Conservation (phyloP, 768 basidiomycete species). For the Mycena indigotica region DNA sequence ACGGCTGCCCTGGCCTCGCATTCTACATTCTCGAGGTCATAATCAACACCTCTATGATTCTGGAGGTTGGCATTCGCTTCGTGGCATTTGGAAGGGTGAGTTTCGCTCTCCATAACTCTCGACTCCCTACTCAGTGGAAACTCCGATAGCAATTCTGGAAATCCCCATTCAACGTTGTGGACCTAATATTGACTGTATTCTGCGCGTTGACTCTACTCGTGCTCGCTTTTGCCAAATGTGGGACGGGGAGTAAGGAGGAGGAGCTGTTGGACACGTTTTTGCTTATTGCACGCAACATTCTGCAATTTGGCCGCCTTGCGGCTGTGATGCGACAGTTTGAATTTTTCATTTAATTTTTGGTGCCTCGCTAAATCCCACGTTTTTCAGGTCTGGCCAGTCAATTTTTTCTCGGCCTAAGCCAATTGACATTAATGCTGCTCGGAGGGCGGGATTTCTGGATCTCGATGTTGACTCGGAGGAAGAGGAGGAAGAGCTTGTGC, state of each 20-base stretch:
- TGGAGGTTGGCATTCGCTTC: constrained; percentile 90
- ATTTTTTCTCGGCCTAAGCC: constrained; percentile 87
- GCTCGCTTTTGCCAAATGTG: constrained; percentile 86
- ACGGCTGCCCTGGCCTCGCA: constrained; percentile 83
- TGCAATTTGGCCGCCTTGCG: constrained; percentile 91
- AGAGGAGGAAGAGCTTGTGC: constrained; percentile 60
- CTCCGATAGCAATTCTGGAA: constrained; percentile 94
- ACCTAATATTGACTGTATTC: constrained; percentile 85
- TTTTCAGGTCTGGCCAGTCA: constrained; percentile 76
- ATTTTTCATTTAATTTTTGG: constrained; percentile 16
- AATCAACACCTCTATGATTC: constrained; percentile 89
- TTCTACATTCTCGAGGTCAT: constrained; percentile 91
- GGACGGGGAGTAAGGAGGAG: constrained; percentile 83
- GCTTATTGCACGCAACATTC: constrained; percentile 87
- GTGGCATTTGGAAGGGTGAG: constrained; percentile 91
- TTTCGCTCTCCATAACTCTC: constrained; percentile 13
- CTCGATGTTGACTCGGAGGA: constrained; percentile 71
- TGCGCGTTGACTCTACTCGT: constrained; percentile 89
- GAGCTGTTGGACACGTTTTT: constrained; percentile 92
- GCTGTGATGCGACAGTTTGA: constrained; percentile 92
- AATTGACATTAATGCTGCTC: constrained; percentile 76
- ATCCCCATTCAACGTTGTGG: constrained; percentile 89
- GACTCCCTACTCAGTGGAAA: not conserved
- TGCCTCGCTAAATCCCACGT: constrained; percentile 9
- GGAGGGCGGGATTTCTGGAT: constrained; percentile 71